Percentiles rank a stretch among this genome's conserved stretches.
These are phyloP conservation scores for Aspergillus carlsbadensis DNA, from an alignment of 495 filamentous ascomycete genomes.

Conservation along the genomic window DNA sequence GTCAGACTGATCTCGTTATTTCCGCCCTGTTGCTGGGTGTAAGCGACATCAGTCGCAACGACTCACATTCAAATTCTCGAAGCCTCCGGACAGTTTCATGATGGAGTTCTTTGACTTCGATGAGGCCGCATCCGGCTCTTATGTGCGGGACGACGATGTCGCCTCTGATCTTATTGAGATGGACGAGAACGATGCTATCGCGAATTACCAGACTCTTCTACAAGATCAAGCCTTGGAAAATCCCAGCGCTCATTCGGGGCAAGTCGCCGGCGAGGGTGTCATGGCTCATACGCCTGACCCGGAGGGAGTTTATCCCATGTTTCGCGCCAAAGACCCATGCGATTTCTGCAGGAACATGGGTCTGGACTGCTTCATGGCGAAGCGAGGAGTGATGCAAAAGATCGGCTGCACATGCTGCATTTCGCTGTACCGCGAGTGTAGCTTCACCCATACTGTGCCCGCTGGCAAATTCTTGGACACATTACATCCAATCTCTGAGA, in stretches of 20 bases:
- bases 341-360: conserved; percentile 66
- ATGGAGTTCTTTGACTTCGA: conserved; percentile 60
- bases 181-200: conserved; percentile 35
- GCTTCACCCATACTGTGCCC: conserved; percentile 56
- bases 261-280: conserved; percentile 27
- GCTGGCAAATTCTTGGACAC: conserved; percentile 50
- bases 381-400: conserved; percentile 63
- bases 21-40: not conserved
- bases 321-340: conserved; percentile 58
- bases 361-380: conserved; percentile 74
- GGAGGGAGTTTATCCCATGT: conserved; percentile 47
- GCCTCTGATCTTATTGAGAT: conserved; percentile 40
- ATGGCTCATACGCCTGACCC: conserved; percentile 26
- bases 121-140: conserved; percentile 44
- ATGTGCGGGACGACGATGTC: conserved; percentile 39
- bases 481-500: conserved; percentile 50
- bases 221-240: conserved; percentile 41
- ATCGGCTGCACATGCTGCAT: conserved; percentile 76
- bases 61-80: too few species aligned
- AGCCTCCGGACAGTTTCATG: not conserved
- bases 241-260: conserved; percentile 29
- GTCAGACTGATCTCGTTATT: not conserved
- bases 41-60: conserved; percentile 1
- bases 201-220: conserved; percentile 35
- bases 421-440: conserved; percentile 71